These are phyloP conservation scores for Sarcodon sp. DNA, from an alignment of 768 basidiomycete species.

Conservation along the genomic window DNA sequence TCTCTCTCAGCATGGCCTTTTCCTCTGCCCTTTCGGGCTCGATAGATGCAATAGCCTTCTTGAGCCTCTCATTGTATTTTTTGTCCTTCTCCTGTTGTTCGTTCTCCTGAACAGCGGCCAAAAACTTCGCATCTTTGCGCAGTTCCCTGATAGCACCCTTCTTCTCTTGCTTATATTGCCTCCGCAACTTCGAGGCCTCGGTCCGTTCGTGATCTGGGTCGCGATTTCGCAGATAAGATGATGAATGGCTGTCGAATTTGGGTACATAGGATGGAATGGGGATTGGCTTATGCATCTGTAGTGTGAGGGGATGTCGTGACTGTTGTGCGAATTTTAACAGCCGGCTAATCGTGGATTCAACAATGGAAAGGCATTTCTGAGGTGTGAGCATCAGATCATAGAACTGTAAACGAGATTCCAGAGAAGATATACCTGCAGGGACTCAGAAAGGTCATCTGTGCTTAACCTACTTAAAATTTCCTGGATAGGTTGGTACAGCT, in stretches of 20 bases:
- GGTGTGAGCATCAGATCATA: constrained; percentile 2
- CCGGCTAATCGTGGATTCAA: constrained; percentile 38
- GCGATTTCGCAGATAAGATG: constrained; percentile 63
- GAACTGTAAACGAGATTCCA: neutral
- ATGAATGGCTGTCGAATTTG: constrained; percentile 74
- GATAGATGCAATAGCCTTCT: constrained; percentile 61
- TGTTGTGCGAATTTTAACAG: constrained; percentile 63
- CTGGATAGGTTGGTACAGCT: constrained; percentile 63
- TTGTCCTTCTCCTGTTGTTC: constrained; percentile 78
- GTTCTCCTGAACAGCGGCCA: constrained; percentile 79
- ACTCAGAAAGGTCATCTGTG: constrained; percentile 28
- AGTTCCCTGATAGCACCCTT: constrained; percentile 96
- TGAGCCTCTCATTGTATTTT: constrained; percentile 73
- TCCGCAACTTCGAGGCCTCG: constrained; percentile 73
- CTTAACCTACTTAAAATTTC: constrained; percentile 45
- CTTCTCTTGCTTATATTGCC: constrained; percentile 86
- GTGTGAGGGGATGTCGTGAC: constrained; percentile 61
- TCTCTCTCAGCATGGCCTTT: constrained; percentile 83
- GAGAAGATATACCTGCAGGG: constrained; percentile 36
- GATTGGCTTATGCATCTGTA: constrained; percentile 94
- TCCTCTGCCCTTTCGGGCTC: constrained; percentile 90
- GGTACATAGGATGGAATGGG: constrained; percentile 90
- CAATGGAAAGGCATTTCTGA: constrained; percentile 21
- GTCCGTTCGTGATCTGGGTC: constrained; percentile 92
- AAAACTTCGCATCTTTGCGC: constrained; percentile 88